Evolutionary conservation across 2,329 filamentous ascomycete species (phyloP), one percentile per base, ranked within the genome.

Genomic region (Ceratocystis cubensis): DNA sequence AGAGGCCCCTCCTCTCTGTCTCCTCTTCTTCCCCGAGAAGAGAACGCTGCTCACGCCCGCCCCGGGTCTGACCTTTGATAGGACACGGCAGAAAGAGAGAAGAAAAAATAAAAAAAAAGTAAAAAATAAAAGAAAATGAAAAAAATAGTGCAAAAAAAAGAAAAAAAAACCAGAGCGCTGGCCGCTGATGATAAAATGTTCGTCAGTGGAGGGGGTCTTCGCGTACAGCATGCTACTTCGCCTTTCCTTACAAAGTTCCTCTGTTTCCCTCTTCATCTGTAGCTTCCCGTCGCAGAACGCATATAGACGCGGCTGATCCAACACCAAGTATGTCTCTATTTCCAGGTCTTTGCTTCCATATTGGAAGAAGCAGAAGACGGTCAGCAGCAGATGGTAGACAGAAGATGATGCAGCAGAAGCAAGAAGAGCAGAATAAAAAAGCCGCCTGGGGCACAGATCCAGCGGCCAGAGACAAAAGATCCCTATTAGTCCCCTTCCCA

Each of bases 11-110:
- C 13, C 63, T 13, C 37, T 41, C 10, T 15, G 37, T 41, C 10
- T 41, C 13, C 46, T 59, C n/a, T 13, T 20, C 15, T 22, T 59
- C 20, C 10, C 30, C 48, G 44, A 20, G 37, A 45, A 57, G 50
- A 41, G 64, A 41, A 59, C 17, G n/a, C 41, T 45, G 30, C 33
- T 53, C 64, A 57, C 48, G 50, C 57, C 33, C 64, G 64, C 48
- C 50, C 48, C 48, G 50, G 53, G 64, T 53, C 64, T 65, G 41
- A 45, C 64, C 25, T 41, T 59, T 15, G 3, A 33, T 17, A 30
- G 33, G 50, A 22, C 22, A 25, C n/a, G n/a, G 22, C n/a, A 50
- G 13, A 53, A 53, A n/a, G n/a, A 8, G n/a, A 7, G 22, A 13
- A 8, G n/a, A n/a, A n/a, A 22, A 7, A 17, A 50, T 13, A 50